Percentiles rank a stretch among this genome's conserved stretches.
phyloP scores from a whole-genome alignment of 2,329 filamentous ascomycete genomes.

The Rhynchosporium graminicola region DNA sequence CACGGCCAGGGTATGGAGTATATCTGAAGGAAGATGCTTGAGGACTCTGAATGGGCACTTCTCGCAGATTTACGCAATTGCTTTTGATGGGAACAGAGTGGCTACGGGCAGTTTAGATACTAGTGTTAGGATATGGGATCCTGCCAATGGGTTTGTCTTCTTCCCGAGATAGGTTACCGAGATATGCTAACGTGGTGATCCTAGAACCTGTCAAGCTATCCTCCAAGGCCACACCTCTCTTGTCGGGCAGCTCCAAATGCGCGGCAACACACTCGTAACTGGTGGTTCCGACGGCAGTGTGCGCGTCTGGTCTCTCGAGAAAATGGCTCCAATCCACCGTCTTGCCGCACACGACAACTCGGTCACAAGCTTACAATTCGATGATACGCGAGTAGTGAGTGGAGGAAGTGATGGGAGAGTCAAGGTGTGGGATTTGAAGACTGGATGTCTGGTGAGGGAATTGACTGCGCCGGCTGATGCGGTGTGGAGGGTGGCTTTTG shows the following conservation, averaged over 20 bases:
- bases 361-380: constrained; percentile 95
- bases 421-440: constrained; percentile 97
- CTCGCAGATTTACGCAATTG: constrained; percentile 98
- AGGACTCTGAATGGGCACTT: constrained; percentile 92
- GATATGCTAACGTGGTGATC: constrained; percentile 40
- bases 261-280: constrained; percentile 90
- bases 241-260: constrained; percentile 95
- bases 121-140: constrained; percentile 96
- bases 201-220: constrained; percentile 67
- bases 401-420: constrained; percentile 96
- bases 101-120: constrained; percentile 96
- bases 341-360: constrained; percentile 97
- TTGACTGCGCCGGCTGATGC: constrained; percentile 89
- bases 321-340: constrained; percentile 88
- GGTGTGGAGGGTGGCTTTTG: constrained; percentile 97
- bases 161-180: constrained; percentile 8
- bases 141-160: constrained; percentile 70
- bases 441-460: constrained; percentile 86
- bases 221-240: constrained; percentile 96
- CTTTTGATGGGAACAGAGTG: constrained; percentile 90
- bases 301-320: constrained; percentile 90
- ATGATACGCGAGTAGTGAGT: constrained; percentile 91
- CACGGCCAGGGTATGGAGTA: constrained; percentile 95
- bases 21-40: constrained; percentile 89
- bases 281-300: constrained; percentile 96